phyloP scores from a whole-genome alignment of 148 eudicot genomes.

The Dysphania ambrosioides region DNA sequence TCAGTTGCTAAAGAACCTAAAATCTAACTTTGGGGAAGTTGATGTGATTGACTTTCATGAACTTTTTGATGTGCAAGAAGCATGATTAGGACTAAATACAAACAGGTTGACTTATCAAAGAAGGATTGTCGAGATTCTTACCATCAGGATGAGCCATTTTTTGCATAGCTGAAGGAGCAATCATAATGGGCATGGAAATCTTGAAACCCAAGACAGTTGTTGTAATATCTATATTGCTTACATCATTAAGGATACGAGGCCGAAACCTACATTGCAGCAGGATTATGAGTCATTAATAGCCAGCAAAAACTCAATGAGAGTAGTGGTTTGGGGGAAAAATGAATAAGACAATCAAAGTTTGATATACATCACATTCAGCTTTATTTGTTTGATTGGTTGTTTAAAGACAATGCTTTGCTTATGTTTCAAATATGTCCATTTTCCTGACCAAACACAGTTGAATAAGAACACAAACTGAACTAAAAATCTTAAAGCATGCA shows the following conservation, averaged over 20 bases:
- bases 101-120: not conserved
- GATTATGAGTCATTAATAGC: not conserved
- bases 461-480: too few relatives aligned
- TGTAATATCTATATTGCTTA: conserved; percentile 59
- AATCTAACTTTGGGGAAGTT: not conserved
- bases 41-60: not conserved
- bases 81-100: not conserved
- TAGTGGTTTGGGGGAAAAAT: not conserved
- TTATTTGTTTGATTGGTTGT: not conserved
- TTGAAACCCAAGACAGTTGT: conserved; percentile 72
- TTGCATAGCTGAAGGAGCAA: conserved; percentile 91
- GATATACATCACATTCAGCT: too few relatives aligned
- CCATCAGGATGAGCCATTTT: conserved; percentile 96
- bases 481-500: too few relatives aligned
- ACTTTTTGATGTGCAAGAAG: not conserved
- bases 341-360: not conserved
- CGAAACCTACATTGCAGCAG: conserved; percentile 48
- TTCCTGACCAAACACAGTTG: too few relatives aligned
- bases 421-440: not conserved
- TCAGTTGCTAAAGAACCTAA: not conserved
- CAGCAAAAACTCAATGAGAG: not conserved
- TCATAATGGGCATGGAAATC: conserved; percentile 89
- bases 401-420: not conserved
- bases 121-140: conserved; percentile 16
- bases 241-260: conserved; percentile 84